phyloP scores from a whole-genome alignment of 2,329 filamentous ascomycete species.

The Cercospora beticola region DNA sequence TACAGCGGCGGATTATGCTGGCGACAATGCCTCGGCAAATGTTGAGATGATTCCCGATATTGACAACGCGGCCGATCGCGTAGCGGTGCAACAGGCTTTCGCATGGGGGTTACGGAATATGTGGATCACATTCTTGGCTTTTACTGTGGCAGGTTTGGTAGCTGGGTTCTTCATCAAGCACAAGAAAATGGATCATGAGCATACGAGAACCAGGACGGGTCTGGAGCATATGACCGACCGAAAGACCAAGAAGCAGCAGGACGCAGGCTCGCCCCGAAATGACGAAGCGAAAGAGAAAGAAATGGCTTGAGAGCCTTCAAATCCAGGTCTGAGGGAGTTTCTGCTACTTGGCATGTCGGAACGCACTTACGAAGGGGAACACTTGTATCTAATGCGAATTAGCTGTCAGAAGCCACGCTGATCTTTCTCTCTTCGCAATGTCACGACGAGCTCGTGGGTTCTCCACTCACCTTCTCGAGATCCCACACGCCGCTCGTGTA shows the following conservation, averaged over 20 bases:
- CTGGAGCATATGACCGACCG: not conserved
- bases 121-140: not conserved
- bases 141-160: not conserved
- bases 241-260: not conserved
- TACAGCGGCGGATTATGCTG: not conserved
- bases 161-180: not conserved
- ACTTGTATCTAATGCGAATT: not conserved
- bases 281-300: not conserved
- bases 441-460: not conserved
- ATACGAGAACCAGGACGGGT: not conserved
- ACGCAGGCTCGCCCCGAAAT: not conserved
- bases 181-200: not conserved
- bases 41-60: slow-evolving; percentile 1
- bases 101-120: not conserved
- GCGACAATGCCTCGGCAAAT: not conserved
- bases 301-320: not conserved
- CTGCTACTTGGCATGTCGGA: not conserved
- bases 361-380: not conserved
- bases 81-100: not conserved
- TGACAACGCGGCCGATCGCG: not conserved
- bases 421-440: not conserved
- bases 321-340: not conserved
- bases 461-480: slow-evolving; percentile 42
- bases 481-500: slow-evolving; percentile 75
- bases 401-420: not conserved